Conservation (phyloP, 805 yeast genomes). For the Dipodascus geniculatus region DNA sequence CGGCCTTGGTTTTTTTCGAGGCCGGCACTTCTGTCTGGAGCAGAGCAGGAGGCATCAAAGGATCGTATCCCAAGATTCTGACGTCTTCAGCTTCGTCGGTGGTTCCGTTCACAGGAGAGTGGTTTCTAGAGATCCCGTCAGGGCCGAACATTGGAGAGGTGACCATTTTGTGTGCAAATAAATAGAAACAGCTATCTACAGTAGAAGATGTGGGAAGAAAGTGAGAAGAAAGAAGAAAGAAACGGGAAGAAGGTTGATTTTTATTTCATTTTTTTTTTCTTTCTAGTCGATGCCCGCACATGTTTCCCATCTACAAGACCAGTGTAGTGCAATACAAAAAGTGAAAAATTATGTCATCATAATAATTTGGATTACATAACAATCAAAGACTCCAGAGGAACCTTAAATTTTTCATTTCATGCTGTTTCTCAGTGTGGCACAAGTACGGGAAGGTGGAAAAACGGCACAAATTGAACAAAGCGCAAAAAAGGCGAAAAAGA, state of each 20-base stretch:
- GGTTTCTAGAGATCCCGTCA: conserved; percentile 22
- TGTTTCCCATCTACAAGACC: too few species aligned
- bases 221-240: neutral
- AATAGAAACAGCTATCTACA: neutral
- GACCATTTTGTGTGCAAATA: neutral
- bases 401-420: too few species aligned
- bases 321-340: too few species aligned
- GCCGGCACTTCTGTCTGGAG: conserved; percentile 78
- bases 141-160: conserved; percentile 25
- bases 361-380: too few species aligned
- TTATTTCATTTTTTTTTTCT: too few species aligned
- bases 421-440: too few species aligned
- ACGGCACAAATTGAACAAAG: too few species aligned
- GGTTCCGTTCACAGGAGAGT: conserved; percentile 29
- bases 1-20: conserved; percentile 38
- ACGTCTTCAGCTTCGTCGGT: conserved; percentile 55
- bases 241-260: neutral
- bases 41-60: conserved; percentile 85
- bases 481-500: too few species aligned
- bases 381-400: too few species aligned
- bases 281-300: too few species aligned
- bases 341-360: too few species aligned
- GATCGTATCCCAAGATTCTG: conserved; percentile 72
- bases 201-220: neutral
- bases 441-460: too few species aligned